Evolutionary conservation across 345 rosid genomes (phyloP).

Genomic region (Boechera stricta): DNA sequence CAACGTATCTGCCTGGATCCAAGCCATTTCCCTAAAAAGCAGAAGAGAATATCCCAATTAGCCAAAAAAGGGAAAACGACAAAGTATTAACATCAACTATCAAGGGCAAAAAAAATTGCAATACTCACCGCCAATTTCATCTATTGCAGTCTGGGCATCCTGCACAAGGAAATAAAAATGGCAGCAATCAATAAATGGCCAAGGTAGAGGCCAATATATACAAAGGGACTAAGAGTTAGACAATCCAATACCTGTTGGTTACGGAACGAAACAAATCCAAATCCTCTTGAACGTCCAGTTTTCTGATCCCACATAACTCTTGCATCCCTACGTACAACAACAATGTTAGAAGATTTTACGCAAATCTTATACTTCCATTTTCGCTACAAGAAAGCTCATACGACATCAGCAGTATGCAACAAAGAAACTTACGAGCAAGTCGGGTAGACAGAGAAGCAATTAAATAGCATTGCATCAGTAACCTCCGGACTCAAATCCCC

Average conservation of each 20-base stretch:
- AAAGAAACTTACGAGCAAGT: slow-evolving; percentile 76
- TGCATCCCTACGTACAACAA: slow-evolving; percentile 58
- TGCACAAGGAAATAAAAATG: slow-evolving; percentile 45
- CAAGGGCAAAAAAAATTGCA: neutral
- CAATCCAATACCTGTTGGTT: slow-evolving; percentile 59
- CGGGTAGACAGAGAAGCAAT: slow-evolving; percentile 75
- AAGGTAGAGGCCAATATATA: neutral
- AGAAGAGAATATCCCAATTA: neutral
- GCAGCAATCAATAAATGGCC: slow-evolving; percentile 16
- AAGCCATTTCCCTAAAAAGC: slow-evolving; percentile 84
- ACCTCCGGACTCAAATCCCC: slow-evolving; percentile 95
- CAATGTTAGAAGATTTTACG: slow-evolving; percentile 11
- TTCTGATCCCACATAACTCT: slow-evolving; percentile 63
- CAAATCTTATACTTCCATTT: neutral
- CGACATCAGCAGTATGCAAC: neutral
- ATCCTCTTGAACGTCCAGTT: slow-evolving; percentile 53
- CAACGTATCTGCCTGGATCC: slow-evolving; percentile 93
- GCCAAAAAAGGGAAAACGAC: neutral
- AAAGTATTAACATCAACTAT: neutral
- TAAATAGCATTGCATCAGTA: slow-evolving; percentile 84
- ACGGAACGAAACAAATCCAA: slow-evolving; percentile 90
- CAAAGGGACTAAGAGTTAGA: neutral
- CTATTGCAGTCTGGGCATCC: slow-evolving; percentile 90
- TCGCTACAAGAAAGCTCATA: slow-evolving; percentile 23
- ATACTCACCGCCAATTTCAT: slow-evolving; percentile 71